Evolutionary conservation across 2,329 filamentous ascomycete species (phyloP).

Genomic region (Ophiosphaerella herpotricha): DNA sequence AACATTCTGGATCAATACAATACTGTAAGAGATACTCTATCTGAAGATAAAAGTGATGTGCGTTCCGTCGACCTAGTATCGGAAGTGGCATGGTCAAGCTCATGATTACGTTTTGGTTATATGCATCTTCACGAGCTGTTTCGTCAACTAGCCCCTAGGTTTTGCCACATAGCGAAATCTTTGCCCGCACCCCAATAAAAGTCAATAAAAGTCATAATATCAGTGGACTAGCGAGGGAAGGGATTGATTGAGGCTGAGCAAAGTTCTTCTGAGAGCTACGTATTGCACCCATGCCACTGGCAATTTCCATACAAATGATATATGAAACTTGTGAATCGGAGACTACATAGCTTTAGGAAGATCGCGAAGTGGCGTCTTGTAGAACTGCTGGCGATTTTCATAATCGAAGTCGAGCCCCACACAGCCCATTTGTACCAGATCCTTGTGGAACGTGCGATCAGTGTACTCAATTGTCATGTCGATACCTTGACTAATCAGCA

Average conservation of each 20-base stretch:
- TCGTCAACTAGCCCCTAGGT: not conserved
- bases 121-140: not conserved
- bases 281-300: no score
- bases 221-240: no score
- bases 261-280: no score
- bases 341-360: not conserved
- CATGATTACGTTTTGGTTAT: no score
- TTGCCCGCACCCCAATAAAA: no score
- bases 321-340: no score
- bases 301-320: not conserved
- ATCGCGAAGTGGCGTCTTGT: constrained; percentile 8
- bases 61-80: no score
- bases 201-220: no score
- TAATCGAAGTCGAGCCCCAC: constrained; percentile 25
- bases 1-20: constrained; percentile 12
- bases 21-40: not conserved
- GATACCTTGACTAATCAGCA: constrained; percentile 21
- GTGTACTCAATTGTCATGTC: constrained; percentile 32
- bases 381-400: constrained; percentile 18
- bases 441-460: constrained; percentile 21
- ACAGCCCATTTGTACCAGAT: constrained; percentile 18
- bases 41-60: not conserved
- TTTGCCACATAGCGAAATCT: no score
- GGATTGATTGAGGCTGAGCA: no score
- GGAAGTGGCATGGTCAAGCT: not conserved